Evolutionary conservation across 345 rosid species (phyloP).

Genomic region (Reutealis trisperma): DNA sequence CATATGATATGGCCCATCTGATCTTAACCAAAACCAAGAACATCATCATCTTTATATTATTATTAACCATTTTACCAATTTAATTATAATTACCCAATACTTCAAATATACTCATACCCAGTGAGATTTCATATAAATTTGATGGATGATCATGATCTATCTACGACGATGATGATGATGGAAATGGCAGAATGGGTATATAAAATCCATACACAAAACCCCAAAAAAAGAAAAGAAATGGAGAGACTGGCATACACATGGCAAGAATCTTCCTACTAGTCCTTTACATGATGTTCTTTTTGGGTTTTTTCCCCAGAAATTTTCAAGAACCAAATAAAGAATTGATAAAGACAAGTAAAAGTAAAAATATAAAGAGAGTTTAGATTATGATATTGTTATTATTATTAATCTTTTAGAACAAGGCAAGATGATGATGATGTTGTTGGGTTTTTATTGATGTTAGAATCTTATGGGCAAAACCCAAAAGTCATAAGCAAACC

Average conservation of each 20-base stretch:
- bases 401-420: constrained; percentile 19
- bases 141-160: neutral
- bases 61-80: neutral
- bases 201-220: constrained; percentile 3
- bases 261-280: constrained; percentile 9
- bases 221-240: neutral
- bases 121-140: neutral
- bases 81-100: neutral
- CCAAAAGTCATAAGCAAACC: neutral
- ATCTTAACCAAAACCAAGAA: constrained; percentile 12
- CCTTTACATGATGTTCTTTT: neutral
- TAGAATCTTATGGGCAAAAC: constrained; percentile 24
- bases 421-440: constrained; percentile 20
- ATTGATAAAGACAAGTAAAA: neutral
- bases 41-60: neutral
- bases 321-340: constrained; percentile 26
- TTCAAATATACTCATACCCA: too few relatives aligned
- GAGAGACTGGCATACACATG: neutral
- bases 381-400: neutral
- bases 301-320: constrained; percentile 16
- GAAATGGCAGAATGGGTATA: neutral
- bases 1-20: neutral
- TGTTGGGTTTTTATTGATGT: constrained; percentile 28
- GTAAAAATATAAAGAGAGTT: neutral
- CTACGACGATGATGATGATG: neutral